phyloP scores from a whole-genome alignment of 345 rosid species.

The Sapria himalayana region DNA sequence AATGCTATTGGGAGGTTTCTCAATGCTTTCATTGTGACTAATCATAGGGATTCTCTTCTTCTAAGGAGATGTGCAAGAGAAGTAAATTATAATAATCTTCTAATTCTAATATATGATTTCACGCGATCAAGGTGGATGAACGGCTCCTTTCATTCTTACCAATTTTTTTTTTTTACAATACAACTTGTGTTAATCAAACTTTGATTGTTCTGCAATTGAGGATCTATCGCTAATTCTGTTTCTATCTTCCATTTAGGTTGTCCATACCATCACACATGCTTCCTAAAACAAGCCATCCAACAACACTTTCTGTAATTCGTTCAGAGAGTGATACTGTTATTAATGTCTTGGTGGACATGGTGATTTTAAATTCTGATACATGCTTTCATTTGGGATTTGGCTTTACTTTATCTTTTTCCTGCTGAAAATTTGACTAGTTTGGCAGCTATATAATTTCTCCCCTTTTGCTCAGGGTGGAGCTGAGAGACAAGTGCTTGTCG shows the following conservation, averaged over 20 bases:
- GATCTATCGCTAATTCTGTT: too few relatives aligned
- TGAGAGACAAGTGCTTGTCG: slow-evolving; percentile 89
- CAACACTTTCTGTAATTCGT: slow-evolving; percentile 44
- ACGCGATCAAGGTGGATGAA: slow-evolving; percentile 51
- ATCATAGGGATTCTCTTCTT: slow-evolving; percentile 48
- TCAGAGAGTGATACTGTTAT: slow-evolving; percentile 58
- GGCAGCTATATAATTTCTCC: slow-evolving; percentile 4
- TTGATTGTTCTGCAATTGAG: too few relatives aligned
- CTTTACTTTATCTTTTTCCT: slow-evolving; percentile 1
- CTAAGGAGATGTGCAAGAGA: slow-evolving; percentile 59
- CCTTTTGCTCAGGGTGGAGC: slow-evolving; percentile 30
- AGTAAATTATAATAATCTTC: slow-evolving; percentile 43
- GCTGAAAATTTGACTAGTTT: too few relatives aligned
- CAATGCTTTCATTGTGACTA: slow-evolving; percentile 85
- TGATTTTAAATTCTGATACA: slow-evolving; percentile 12
- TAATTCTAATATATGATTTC: slow-evolving; percentile 64
- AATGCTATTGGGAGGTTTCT: slow-evolving; percentile 65
- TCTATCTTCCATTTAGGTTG: slow-evolving; percentile 39
- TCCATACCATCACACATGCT: slow-evolving; percentile 47
- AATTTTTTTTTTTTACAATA: too few relatives aligned
- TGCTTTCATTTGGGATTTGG: background rate
- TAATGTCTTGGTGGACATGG: slow-evolving; percentile 89
- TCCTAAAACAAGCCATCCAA: slow-evolving; percentile 73
- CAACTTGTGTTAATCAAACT: too few relatives aligned
- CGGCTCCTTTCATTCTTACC: slow-evolving; percentile 2